Percentiles rank a stretch among this genome's conserved stretches.
Conservation (phyloP, 352 stramenopile genomes). For the Pythium dissotocum region DNA sequence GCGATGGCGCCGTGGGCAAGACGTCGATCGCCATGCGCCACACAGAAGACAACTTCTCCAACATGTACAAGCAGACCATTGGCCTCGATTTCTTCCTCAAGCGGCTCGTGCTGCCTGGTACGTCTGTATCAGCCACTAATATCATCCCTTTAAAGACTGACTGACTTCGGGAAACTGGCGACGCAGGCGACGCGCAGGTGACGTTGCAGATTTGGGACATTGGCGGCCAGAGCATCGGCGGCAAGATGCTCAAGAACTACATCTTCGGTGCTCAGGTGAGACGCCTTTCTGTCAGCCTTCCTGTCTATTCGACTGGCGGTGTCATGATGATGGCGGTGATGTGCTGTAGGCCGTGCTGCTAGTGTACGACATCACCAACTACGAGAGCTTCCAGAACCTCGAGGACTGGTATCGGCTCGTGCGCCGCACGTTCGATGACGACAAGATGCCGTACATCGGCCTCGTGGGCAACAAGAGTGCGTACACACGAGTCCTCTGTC, state of each 20-base stretch:
- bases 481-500: constrained; percentile 5
- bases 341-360: constrained; percentile 79
- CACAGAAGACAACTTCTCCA: constrained; percentile 91
- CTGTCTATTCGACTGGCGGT: background rate
- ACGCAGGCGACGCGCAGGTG: constrained; percentile 84
- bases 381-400: constrained; percentile 94
- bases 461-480: constrained; percentile 93
- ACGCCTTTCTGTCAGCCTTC: background rate
- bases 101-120: constrained; percentile 86
- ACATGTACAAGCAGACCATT: constrained; percentile 95
- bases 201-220: constrained; percentile 93
- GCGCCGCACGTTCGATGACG: constrained; percentile 80
- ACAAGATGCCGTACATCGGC: constrained; percentile 87
- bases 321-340: background rate
- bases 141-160: no score
- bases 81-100: constrained; percentile 96
- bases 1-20: constrained; percentile 94
- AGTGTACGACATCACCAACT: constrained; percentile 96
- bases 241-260: constrained; percentile 84
- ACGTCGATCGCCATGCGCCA: constrained; percentile 94
- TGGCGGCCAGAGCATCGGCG: constrained; percentile 79
- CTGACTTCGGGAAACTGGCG: no score
- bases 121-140: background rate
- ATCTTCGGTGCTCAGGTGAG: constrained; percentile 91
- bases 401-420: constrained; percentile 95